Evolutionary conservation across 2,329 filamentous ascomycete genomes (phyloP).

Genomic region (Fusarium praegraminearum): DNA sequence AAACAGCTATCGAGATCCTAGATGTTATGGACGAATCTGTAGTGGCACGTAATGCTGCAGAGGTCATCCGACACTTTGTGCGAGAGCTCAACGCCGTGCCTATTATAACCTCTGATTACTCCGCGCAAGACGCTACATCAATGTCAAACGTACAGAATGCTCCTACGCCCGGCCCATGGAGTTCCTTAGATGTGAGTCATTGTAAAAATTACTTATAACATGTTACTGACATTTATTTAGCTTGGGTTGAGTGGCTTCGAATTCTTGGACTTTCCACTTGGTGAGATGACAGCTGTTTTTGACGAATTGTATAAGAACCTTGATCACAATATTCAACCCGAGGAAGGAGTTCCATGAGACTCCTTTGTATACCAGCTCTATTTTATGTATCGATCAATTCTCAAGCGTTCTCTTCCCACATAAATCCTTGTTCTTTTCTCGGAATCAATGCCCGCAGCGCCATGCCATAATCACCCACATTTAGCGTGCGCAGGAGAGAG

Average conservation of each 20-base stretch:
- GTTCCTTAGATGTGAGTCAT: not conserved
- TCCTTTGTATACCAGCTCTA: no score
- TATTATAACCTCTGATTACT: no score
- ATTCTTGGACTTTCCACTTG: slow-evolving; percentile 11
- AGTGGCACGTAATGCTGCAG: slow-evolving; percentile 12
- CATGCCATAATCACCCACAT: slow-evolving; percentile 80
- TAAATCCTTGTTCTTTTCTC: slow-evolving; percentile 45
- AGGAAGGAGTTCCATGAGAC: not conserved
- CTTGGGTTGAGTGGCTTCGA: slow-evolving; percentile 7
- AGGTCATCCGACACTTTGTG: slow-evolving; percentile 13
- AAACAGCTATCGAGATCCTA: slow-evolving; percentile 7
- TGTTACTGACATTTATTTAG: no score
- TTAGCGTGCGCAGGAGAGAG: slow-evolving; percentile 77
- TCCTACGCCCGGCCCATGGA: slow-evolving; percentile 8
- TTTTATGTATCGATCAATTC: no score
- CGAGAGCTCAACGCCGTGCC: not conserved
- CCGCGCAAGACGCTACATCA: not conserved
- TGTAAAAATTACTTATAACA: no score
- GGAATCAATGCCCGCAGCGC: slow-evolving; percentile 57
- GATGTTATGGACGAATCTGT: slow-evolving; percentile 18
- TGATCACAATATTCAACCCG: not conserved
- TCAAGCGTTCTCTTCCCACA: slow-evolving; percentile 27
- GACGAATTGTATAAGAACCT: slow-evolving; percentile 10
- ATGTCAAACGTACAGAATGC: not conserved
- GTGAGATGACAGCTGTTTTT: slow-evolving; percentile 13